Conservation (phyloP, 2,329 filamentous ascomycete genomes). For the Emergomyces pasteurianus region DNA sequence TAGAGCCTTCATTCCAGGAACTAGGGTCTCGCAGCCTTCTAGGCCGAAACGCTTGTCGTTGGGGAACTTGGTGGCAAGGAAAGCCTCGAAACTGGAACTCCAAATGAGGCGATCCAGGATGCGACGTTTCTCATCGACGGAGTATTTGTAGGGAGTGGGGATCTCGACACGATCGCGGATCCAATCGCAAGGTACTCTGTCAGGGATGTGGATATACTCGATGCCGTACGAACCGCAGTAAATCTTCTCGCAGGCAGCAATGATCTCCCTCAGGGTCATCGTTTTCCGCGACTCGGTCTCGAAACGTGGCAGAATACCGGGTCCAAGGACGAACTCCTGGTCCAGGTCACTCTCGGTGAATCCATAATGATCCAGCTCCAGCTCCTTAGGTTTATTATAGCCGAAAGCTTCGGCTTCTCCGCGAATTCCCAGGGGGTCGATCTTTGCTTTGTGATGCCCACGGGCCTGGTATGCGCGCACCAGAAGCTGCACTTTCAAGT, state of each 20-base stretch:
- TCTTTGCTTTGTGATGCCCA: conserved; percentile 95
- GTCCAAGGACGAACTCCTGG: conserved; percentile 80
- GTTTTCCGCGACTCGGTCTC: conserved; percentile 78
- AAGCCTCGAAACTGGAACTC: conserved; percentile 94
- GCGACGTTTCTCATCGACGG: conserved; percentile 92
- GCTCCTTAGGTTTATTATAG: conserved; percentile 80
- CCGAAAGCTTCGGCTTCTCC: conserved; percentile 73
- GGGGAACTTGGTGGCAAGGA: conserved; percentile 93
- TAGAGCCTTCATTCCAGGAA: conserved; percentile 97
- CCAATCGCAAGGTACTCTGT: conserved; percentile 97
- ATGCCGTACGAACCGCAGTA: conserved; percentile 97
- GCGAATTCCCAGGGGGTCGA: conserved; percentile 89
- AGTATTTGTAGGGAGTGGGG: conserved; percentile 91
- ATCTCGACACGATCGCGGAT: conserved; percentile 90
- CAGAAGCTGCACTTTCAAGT: conserved; percentile 94
- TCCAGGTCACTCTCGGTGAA: conserved; percentile 93
- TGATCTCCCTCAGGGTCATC: conserved; percentile 93
- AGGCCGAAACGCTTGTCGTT: conserved; percentile 99
- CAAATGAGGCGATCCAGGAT: conserved; percentile 97
- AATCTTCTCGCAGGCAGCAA: conserved; percentile 82
- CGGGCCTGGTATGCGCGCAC: conserved; percentile 96
- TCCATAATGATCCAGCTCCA: conserved; percentile 85
- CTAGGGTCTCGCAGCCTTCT: conserved; percentile 91
- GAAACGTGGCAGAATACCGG: conserved; percentile 90
- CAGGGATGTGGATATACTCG: conserved; percentile 98